Percentiles rank a stretch among this genome's conserved stretches.
Evolutionary conservation across 257 asterid species (phyloP).

Genomic region (Solanum pinnatisectum): DNA sequence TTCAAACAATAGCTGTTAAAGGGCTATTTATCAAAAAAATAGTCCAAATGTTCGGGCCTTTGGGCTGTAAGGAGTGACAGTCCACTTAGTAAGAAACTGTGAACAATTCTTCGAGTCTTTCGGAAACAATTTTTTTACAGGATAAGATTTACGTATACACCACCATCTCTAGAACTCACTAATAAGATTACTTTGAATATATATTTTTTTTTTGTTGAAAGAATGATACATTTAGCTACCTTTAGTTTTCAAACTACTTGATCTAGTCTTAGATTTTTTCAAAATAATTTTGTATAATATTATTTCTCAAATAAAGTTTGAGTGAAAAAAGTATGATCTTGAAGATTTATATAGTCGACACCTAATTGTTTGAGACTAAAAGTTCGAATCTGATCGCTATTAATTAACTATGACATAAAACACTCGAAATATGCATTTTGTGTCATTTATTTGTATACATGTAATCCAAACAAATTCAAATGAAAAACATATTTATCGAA

Average conservation of each 20-base stretch:
- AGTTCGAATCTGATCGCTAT: accelerated
- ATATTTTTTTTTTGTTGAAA: too few species aligned
- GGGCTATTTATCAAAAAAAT: neutral
- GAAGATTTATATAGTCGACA: too few species aligned
- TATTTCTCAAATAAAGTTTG: neutral
- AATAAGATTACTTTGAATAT: too few species aligned
- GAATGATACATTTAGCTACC: neutral
- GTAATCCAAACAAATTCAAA: neutral
- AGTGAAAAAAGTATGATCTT: too few species aligned
- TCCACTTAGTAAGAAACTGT: neutral
- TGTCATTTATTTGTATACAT: neutral
- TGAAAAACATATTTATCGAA: too few species aligned
- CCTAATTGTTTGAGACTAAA: too few species aligned
- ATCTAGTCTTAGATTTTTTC: neutral
- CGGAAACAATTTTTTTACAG: too few species aligned
- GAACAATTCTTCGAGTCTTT: neutral
- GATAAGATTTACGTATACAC: too few species aligned
- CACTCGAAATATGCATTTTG: neutral
- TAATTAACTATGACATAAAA: neutral
- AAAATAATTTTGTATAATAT: neutral
- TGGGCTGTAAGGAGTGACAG: neutral
- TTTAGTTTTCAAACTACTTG: neutral
- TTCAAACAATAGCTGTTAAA: neutral
- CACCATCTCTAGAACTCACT: too few species aligned
- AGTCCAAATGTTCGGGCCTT: neutral